Evolutionary conservation across 106 monocot species (phyloP), one percentile per base, ranked within the genome.

Genomic region (Acorus calamus): DNA sequence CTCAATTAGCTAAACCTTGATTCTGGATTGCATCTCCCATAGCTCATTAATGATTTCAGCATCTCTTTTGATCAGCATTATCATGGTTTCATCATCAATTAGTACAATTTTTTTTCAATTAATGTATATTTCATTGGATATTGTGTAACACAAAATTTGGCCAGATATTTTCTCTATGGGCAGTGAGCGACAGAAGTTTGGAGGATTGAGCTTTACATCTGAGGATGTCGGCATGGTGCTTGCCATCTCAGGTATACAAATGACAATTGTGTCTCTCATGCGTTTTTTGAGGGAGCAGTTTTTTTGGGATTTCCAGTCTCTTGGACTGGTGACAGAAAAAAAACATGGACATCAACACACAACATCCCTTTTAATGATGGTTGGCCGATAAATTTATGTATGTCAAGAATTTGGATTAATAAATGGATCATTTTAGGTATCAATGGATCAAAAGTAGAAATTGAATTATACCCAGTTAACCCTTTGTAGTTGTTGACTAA

Each of bases 151-250:
- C 28, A 28, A 28, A 28, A 28, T 28, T 28, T 28, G 28, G 44
- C 11, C 67, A 90, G 91, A 74, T 91, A 61, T 86, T 91, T 65
- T 80, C 86, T 8, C 49, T 86, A 11, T 91, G 91, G 91, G 78
- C 86, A 13, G 83, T 70, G 11, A 91, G 81, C 62, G 79, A 65
- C 59, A 81, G 14, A 76, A 52, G 14, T 79, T 65, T 72, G 86
- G 86, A 48, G 86, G 91, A 56, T 73, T 91, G 49, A 84, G 71
- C 45, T 84, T 86, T 55, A 67, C 91, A 54, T 53, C 83, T 51
- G 47, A 74, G 42, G 80, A 84, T 81, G 91, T 91, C 42, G 86
- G 91, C 7, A 68, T 71, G 53, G 72, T 91, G 46, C 91, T 91
- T 63, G 78, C 81, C 49, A 66, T 91, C 2, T 65, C 89, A 69